Base-by-base conservation (phyloP, 768 basidiomycete species). In the Boletus fagicola region DNA sequence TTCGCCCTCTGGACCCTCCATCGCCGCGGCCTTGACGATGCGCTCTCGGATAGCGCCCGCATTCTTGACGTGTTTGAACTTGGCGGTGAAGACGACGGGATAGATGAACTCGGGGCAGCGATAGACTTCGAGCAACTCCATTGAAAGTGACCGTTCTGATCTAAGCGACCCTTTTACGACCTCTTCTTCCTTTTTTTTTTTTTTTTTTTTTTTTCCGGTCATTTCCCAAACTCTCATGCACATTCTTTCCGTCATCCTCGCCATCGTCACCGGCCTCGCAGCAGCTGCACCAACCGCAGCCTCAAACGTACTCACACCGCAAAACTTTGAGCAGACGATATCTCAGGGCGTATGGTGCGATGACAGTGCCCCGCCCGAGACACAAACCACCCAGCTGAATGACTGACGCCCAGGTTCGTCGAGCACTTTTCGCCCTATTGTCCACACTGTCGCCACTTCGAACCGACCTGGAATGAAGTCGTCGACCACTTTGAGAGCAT, bases 371-470 rank as follows among this genome's bases (percentile, higher is more conserved):
- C 7, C 4, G 4, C 0, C 9, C 10, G 1, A 4, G 24, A 18
- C 35, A 12, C 40, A 5, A 20, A 4, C 7, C 4, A 4, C 7
- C 4, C 3, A 2, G 24, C 46, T 36, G 30, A 39, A 12, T 13
- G 22, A 40, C 26, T 16, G 5, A 30, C 38, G 1, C 20, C 11
- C 59, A 80, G 85, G 85, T 85, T 95, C 57, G 76, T 96, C 49
- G 93, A 96, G 64, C 88, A 90, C 71, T 97, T 84, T 69, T 94
- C 91, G 1, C 94, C 94, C 0, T 87, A 86, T 66, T 97, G 94
- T 64, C 68, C 72, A 5, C 94, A 96, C 67, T 97, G 94, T 72
- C 78, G 79, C 33, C 69, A 75, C 0, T 96, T 97, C 63, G 85
- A 84, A 11, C 88, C 94, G 0, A 92, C 87, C 28, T 97, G 94